A percentile compares a stretch with the other conserved stretches of the same genome.
Conservation (phyloP, 352 stramenopile species). For the Pythium inflatum region DNA sequence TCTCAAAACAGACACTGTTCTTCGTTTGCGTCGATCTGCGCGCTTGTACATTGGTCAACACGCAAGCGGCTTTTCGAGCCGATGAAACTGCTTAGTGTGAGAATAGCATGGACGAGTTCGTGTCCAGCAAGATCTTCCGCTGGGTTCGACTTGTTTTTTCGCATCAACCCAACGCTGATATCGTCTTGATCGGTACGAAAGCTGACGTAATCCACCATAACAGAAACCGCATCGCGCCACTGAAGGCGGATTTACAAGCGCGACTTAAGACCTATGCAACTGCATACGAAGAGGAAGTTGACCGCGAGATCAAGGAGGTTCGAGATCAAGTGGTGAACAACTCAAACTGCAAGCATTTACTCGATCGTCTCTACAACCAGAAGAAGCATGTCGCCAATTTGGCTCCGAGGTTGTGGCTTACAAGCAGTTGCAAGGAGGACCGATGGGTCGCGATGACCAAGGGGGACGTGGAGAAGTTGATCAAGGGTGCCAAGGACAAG, state of each 20-base stretch:
- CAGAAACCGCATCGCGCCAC: no score
- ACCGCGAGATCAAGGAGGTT: no score
- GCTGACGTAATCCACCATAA: neutral
- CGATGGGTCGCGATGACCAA: no score
- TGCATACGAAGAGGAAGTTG: no score
- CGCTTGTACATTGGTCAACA: neutral
- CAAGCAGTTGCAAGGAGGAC: no score
- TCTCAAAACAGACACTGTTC: constrained; percentile 11
- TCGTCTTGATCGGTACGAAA: constrained; percentile 17
- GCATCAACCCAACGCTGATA: constrained; percentile 7
- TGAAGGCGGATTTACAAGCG: neutral
- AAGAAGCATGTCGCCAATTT: no score
- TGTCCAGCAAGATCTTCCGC: neutral
- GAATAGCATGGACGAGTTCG: neutral
- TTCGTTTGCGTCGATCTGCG: constrained; percentile 15
- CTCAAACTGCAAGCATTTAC: no score
- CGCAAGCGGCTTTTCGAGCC: neutral
- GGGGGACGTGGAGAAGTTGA: no score
- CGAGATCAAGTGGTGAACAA: no score
- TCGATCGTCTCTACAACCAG: no score
- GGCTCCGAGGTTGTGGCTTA: no score
- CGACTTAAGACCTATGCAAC: neutral
- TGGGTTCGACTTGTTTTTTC: constrained; percentile 10
- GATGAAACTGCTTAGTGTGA: neutral
- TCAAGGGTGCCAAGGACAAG: no score